phyloP scores from a whole-genome alignment of 1,284 basidiomycete species.

The Vanrija humicola region DNA sequence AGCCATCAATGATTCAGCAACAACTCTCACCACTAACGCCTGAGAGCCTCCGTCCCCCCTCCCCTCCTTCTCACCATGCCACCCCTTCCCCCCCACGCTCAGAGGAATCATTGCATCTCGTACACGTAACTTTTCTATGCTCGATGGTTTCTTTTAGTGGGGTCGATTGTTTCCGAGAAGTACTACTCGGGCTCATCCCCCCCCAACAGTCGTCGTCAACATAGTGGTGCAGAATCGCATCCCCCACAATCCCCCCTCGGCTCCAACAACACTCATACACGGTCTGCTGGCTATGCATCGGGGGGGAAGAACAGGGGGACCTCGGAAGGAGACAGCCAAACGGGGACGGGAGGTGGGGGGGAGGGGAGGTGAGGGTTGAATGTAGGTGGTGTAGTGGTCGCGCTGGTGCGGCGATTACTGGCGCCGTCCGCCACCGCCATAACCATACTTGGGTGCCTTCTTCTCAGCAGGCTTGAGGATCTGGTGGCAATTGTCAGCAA shows the following conservation, averaged over 20 bases:
- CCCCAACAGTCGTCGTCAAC: not conserved
- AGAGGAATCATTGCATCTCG: not conserved
- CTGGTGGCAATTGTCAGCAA: conserved; percentile 49
- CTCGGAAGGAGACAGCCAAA: not conserved
- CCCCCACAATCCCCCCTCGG: not conserved
- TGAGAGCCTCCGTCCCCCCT: too few species aligned
- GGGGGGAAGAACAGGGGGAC: not conserved
- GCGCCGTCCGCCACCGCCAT: conserved; percentile 43
- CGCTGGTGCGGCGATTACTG: conserved; percentile 20
- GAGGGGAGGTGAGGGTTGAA: not conserved
- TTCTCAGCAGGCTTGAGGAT: conserved; percentile 99
- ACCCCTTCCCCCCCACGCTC: not conserved
- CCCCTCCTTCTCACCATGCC: too few species aligned
- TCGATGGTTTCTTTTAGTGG: too few species aligned
- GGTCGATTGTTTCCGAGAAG: not conserved
- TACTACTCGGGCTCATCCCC: not conserved
- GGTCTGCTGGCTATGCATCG: not conserved
- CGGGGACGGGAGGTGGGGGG: not conserved
- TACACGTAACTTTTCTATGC: conserved; percentile 2
- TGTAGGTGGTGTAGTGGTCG: not conserved
- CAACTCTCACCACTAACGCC: too few species aligned
- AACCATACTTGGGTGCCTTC: conserved; percentile 58
- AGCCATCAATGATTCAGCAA: too few species aligned
- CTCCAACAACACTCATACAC: not conserved
- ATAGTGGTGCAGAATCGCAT: conserved; percentile 9